A percentile compares a stretch with the other conserved stretches of the same genome.
Conservation (phyloP, 2,329 filamentous ascomycete species). For the Colletotrichum phormii region DNA sequence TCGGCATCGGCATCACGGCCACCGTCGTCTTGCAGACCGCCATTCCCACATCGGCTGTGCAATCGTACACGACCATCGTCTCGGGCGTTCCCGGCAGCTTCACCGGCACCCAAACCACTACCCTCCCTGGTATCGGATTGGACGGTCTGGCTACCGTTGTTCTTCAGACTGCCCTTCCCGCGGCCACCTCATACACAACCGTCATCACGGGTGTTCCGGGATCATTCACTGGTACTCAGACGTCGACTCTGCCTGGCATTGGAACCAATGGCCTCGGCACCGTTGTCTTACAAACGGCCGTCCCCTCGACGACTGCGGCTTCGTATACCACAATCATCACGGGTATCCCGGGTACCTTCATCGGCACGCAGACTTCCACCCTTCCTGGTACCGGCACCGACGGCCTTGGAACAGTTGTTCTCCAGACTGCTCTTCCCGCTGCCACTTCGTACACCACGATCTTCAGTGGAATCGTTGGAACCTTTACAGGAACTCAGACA, state of each 20-base stretch:
- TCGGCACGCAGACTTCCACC: not conserved
- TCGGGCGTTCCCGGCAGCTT: not conserved
- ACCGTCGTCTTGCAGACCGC: constrained; percentile 4
- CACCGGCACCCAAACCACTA: not conserved
- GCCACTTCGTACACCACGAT: constrained; percentile 13
- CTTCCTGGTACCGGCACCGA: not conserved
- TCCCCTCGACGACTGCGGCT: not conserved
- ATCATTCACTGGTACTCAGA: not conserved
- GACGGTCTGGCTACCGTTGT: not conserved
- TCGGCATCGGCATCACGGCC: not conserved
- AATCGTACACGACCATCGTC: not conserved
- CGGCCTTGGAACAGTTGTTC: constrained; percentile 5
- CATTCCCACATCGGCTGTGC: not conserved
- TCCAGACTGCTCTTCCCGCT: constrained; percentile 12
- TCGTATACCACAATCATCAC: constrained; percentile 7
- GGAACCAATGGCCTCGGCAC: not conserved
- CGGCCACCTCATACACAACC: not conserved
- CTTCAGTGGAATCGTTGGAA: constrained; percentile 2
- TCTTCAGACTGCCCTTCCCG: constrained; percentile 3
- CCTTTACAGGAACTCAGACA: constrained; percentile 11
- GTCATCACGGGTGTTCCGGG: constrained; percentile 3
- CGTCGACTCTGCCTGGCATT: not conserved
- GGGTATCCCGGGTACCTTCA: constrained; percentile 1
- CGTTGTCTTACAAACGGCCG: constrained; percentile 3
- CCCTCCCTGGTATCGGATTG: not conserved